phyloP scores from a whole-genome alignment of 129 eudicot genomes.

The Flaveria brownii region DNA sequence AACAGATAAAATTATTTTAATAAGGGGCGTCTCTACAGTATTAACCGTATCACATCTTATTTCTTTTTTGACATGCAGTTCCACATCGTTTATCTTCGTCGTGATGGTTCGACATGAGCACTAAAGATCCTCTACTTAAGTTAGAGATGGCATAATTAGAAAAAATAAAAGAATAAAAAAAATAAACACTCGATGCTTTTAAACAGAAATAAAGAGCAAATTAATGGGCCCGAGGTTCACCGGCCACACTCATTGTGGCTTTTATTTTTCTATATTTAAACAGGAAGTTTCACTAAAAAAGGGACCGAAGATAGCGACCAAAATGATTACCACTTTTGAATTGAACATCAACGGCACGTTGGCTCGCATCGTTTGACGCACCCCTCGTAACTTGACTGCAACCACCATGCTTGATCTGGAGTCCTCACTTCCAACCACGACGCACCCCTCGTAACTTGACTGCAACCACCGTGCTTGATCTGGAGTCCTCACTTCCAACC shows the following conservation, averaged over 20 bases:
- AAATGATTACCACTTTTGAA: slow-evolving; percentile 32
- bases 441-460: slow-evolving; percentile 30
- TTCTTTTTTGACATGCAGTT: too few relatives aligned
- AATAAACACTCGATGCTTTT: not conserved
- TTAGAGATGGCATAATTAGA: too few relatives aligned
- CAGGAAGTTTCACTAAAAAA: not conserved
- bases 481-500: not conserved
- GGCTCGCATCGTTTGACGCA: slow-evolving; percentile 9
- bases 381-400: slow-evolving; percentile 30
- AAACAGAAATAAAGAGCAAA: not conserved
- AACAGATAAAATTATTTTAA: too few relatives aligned
- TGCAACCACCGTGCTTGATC: slow-evolving; percentile 19
- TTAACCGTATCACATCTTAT: too few relatives aligned
- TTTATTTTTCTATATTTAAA: not conserved
- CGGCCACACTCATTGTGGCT: not conserved
- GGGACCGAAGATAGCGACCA: slow-evolving; percentile 9
- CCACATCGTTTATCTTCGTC: too few relatives aligned
- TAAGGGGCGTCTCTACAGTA: too few relatives aligned
- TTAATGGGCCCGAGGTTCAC: not conserved
- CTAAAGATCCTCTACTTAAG: too few relatives aligned
- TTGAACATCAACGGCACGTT: slow-evolving; percentile 33
- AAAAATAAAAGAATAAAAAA: too few relatives aligned
- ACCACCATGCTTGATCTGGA: slow-evolving; percentile 17
- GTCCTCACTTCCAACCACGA: not conserved
- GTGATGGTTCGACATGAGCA: too few relatives aligned